Evolutionary conservation across 2,329 filamentous ascomycete genomes (phyloP), one percentile per base, ranked within the genome.

Genomic region (Aspergillus chevalieri): DNA sequence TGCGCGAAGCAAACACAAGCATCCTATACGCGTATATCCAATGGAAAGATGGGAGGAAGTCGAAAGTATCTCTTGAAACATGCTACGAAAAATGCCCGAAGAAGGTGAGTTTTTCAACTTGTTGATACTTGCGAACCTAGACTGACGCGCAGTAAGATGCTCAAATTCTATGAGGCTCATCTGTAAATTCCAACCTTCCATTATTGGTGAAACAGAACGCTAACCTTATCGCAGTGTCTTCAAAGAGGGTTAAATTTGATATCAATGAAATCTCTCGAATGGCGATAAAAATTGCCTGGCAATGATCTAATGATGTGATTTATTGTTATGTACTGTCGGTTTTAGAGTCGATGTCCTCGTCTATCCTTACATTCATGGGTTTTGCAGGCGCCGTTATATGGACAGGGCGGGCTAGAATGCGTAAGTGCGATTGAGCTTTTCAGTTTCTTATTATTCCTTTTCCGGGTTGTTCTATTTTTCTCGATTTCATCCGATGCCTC

Each of bases 151-250:
- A 42, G 14, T 8, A 47, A 74, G 66, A 76, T 77, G 73, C 67
- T 77, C 9, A 61, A 68, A 50, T 77, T 77, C 47, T 77, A 77
- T 51, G 74, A 77, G 58, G 58, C 64, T 36, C 73, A 77, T 57
- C 60, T 77, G 71, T 75, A 65, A 65, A 70, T 61, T 28, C 38
- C 17, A 12, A 21, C 24, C 22, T 43, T 36, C 4, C 14, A 43
- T 22, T 10, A 3, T 10, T n/a, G 3, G 17, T 2, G 22, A 26
- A 12, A 17, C 14, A 21, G 15, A 14, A n/a, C 17, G 36, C 57
- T 62, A 54, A 64, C 44, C 4, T 49, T 47, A 47, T 47, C 50
- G 6, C 36, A 67, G 68, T 45, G 66, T 70, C 33, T 71, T 71
- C 49, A 70, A 66, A 48, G 65, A 70, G 22, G 55, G 44, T 43